Conservation (phyloP, 169 alveolate species). For the Perkinsus olseni region DNA sequence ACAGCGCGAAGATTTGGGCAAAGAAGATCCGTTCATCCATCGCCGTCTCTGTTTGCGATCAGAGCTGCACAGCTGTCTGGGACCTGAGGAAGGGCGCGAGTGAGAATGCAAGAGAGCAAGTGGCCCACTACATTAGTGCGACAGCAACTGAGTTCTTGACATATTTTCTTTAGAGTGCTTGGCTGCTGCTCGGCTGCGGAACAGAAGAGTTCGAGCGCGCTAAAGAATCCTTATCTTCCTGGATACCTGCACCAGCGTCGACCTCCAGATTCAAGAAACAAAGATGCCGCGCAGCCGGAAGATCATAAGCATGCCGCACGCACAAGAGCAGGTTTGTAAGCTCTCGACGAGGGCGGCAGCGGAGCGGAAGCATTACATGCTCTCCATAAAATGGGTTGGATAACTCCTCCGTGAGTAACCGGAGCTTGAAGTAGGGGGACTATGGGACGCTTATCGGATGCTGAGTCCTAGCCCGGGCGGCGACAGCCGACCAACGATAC, state of each 20-base stretch:
- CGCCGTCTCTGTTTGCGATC: slow-evolving; percentile 19
- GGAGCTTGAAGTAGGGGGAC: slow-evolving; percentile 26
- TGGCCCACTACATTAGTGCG: slow-evolving; percentile 14
- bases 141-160: slow-evolving; percentile 17
- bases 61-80: slow-evolving; percentile 21
- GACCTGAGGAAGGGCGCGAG: not conserved
- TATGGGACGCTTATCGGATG: slow-evolving; percentile 7
- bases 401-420: not conserved
- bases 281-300: no score
- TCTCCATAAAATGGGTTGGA: slow-evolving; percentile 24
- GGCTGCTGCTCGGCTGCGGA: not conserved
- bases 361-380: not conserved
- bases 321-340: no score
- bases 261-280: no score
- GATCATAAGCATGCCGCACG: no score
- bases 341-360: no score
- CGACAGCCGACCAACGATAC: slow-evolving; percentile 27
- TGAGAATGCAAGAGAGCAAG: not conserved
- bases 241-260: not conserved
- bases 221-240: slow-evolving; percentile 28
- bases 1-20: slow-evolving; percentile 14
- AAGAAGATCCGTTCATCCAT: slow-evolving; percentile 33
- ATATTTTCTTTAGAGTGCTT: slow-evolving; percentile 13
- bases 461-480: not conserved
- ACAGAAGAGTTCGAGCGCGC: slow-evolving; percentile 15